Evolutionary conservation across 2,329 filamentous ascomycete genomes (phyloP).

Genomic region (Mycogone perniciosa): DNA sequence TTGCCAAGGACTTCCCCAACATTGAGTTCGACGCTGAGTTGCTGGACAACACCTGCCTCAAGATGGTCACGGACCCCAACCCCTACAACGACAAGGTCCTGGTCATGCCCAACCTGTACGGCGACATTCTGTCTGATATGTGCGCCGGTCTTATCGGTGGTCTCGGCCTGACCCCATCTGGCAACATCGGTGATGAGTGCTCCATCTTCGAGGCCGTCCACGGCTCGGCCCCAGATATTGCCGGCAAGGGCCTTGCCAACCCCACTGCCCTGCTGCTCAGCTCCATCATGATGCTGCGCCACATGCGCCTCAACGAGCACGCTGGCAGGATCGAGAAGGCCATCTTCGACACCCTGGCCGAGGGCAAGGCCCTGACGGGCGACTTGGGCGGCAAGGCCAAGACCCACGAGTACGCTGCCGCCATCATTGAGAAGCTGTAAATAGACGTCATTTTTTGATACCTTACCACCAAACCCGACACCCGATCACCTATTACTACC

Average conservation of each 20-base stretch:
- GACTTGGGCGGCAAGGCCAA: slow-evolving; percentile 95
- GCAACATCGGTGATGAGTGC: slow-evolving; percentile 98
- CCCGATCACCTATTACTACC: not conserved
- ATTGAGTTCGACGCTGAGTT: slow-evolving; percentile 98
- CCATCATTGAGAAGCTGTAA: slow-evolving; percentile 72
- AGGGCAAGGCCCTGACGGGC: slow-evolving; percentile 94
- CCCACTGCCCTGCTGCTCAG: slow-evolving; percentile 90
- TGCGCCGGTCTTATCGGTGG: slow-evolving; percentile 97
- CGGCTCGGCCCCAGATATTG: slow-evolving; percentile 94
- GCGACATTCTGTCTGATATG: slow-evolving; percentile 99
- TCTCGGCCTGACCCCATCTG: slow-evolving; percentile 92
- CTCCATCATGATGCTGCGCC: slow-evolving; percentile 99
- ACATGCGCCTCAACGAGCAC: slow-evolving; percentile 86
- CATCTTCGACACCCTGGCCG: slow-evolving; percentile 88
- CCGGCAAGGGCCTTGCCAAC: slow-evolving; percentile 93
- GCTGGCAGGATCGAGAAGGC: slow-evolving; percentile 87
- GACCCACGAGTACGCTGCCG: slow-evolving; percentile 87
- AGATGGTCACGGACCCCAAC: slow-evolving; percentile 92
- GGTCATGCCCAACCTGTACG: slow-evolving; percentile 97
- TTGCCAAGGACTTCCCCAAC: slow-evolving; percentile 90
- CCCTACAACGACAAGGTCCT: slow-evolving; percentile 99
- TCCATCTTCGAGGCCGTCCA: slow-evolving; percentile 99
- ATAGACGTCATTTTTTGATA: slow-evolving; percentile 20
- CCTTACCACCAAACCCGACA: slow-evolving; percentile 6
- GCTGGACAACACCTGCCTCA: slow-evolving; percentile 98